Conservation (phyloP, 352 stramenopile genomes). For the Pythium chondricola region DNA sequence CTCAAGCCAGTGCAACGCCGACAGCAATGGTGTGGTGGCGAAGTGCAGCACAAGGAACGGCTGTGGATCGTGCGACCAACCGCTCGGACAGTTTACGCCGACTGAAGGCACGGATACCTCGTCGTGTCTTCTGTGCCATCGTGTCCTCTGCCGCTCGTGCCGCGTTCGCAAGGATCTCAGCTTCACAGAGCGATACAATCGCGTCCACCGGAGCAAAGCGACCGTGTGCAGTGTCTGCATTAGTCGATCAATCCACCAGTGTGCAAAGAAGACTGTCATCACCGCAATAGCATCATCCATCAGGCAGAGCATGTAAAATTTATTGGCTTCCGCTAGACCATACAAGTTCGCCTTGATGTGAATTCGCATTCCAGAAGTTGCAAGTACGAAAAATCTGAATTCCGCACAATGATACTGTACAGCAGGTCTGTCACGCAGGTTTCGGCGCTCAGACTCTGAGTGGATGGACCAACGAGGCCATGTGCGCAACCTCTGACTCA, state of each 20-base stretch:
- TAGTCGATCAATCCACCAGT: neutral
- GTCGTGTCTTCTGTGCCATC: slow-evolving; percentile 5
- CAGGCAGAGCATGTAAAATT: too few relatives aligned
- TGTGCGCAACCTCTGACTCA: too few relatives aligned
- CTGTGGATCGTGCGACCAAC: slow-evolving; percentile 3
- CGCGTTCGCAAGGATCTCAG: slow-evolving; percentile 11
- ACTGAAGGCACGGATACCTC: neutral
- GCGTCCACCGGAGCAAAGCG: slow-evolving; percentile 11
- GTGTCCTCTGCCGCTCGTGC: slow-evolving; percentile 5
- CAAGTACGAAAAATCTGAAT: too few relatives aligned
- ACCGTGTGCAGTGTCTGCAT: slow-evolving; percentile 8
- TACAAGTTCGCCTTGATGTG: too few relatives aligned
- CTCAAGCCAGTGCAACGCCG: neutral
- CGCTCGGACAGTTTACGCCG: neutral
- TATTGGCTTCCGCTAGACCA: too few relatives aligned
- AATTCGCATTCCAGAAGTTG: too few relatives aligned
- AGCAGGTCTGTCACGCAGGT: too few relatives aligned
- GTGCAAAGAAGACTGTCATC: neutral
- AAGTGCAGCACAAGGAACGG: neutral
- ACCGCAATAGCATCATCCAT: neutral
- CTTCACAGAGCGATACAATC: slow-evolving; percentile 12
- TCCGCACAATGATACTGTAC: too few relatives aligned
- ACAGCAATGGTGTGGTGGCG: neutral
- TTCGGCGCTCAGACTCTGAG: too few relatives aligned
- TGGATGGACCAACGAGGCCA: too few relatives aligned